Evolutionary conservation across 2,329 filamentous ascomycete genomes (phyloP).

Genomic region (Proliferodiscus dingleyae): DNA sequence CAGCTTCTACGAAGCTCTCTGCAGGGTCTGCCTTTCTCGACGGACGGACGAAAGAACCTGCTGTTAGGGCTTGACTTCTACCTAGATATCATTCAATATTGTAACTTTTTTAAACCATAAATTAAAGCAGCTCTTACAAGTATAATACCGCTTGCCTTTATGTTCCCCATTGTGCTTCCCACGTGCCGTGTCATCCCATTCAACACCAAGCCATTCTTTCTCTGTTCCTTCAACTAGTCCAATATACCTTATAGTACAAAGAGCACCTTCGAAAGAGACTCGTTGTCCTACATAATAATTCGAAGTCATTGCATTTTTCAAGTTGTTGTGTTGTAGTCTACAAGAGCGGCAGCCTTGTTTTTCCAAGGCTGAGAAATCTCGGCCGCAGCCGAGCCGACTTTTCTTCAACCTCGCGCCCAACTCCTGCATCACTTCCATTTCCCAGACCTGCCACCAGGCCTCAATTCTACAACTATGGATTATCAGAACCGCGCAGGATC

Average conservation of each 20-base stretch:
- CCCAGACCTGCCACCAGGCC: neutral
- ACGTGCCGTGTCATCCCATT: constrained; percentile 85
- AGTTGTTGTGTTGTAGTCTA: constrained; percentile 4
- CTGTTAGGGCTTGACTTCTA: constrained; percentile 58
- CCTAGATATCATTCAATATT: constrained; percentile 36
- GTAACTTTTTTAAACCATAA: too few species aligned
- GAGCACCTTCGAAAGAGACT: constrained; percentile 68
- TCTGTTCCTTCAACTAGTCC: constrained; percentile 71
- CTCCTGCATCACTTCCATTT: constrained; percentile 5
- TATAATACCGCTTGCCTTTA: constrained; percentile 74
- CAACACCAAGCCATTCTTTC: constrained; percentile 85
- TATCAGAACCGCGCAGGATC: constrained; percentile 91
- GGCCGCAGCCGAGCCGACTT: constrained; percentile 16
- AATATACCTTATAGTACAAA: constrained; percentile 81
- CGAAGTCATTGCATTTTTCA: constrained; percentile 18
- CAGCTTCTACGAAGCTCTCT: constrained; percentile 71
- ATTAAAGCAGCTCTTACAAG: constrained; percentile 54
- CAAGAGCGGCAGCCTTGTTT: constrained; percentile 13
- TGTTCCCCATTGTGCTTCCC: constrained; percentile 90
- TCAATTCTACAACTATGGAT: constrained; percentile 46
- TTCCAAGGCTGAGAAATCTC: constrained; percentile 23
- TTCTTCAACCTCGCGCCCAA: too few species aligned
- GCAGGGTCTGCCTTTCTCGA: constrained; percentile 63
- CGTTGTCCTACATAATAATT: constrained; percentile 61
- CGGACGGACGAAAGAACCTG: constrained; percentile 83